These are phyloP conservation scores for Calvatia gigantea DNA, from an alignment of 768 basidiomycete species.

Conservation along the genomic window DNA sequence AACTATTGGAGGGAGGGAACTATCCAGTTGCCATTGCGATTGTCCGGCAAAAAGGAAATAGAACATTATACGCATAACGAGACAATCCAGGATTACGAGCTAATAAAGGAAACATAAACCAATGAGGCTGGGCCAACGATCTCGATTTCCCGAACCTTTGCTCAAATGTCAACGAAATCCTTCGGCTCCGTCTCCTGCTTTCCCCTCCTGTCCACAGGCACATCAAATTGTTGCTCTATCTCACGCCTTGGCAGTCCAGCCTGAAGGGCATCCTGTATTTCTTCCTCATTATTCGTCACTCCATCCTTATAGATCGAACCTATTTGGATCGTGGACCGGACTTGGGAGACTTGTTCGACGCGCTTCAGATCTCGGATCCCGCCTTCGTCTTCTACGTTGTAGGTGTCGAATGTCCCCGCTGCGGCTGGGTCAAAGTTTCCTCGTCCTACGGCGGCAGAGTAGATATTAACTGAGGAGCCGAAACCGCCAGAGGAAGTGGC, in stretches of 20 bases:
- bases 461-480: neutral
- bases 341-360: neutral
- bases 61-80: no score
- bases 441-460: neutral
- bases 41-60: no score
- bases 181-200: neutral
- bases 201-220: neutral
- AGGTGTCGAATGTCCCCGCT: neutral
- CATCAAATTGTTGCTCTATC: neutral
- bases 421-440: neutral
- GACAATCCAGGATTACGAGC: no score
- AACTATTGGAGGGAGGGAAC: no score
- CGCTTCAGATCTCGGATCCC: neutral
- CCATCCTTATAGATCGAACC: neutral
- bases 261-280: neutral
- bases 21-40: no score
- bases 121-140: no score
- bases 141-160: neutral
- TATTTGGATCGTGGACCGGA: no score
- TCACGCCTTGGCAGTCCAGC: neutral
- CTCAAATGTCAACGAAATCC: neutral
- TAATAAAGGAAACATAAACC: no score
- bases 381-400: neutral
- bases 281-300: neutral
- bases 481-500: slow-evolving; percentile 3